Conservation (phyloP, 2,329 filamentous ascomycete species). For the Parastagonospora nodorum region DNA sequence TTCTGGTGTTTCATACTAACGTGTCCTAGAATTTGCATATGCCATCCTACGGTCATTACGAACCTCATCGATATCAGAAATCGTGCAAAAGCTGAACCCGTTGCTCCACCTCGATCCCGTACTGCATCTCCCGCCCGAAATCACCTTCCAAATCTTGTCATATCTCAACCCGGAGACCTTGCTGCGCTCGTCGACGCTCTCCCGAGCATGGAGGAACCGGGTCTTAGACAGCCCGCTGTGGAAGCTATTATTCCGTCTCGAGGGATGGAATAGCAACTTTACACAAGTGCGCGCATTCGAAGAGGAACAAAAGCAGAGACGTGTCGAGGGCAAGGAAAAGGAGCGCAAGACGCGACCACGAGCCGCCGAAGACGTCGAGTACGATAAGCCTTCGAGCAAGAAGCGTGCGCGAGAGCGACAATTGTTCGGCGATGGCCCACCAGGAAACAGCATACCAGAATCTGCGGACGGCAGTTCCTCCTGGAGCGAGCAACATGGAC, state of each 20-base stretch:
- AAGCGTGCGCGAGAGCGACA: constrained; percentile 56
- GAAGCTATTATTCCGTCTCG: constrained; percentile 79
- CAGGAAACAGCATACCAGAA: constrained; percentile 28
- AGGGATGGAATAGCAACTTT: constrained; percentile 80
- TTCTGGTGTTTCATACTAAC: background rate
- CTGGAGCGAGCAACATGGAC: constrained; percentile 56
- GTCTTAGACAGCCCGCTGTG: constrained; percentile 85
- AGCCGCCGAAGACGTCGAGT: constrained; percentile 53
- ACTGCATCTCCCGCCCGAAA: constrained; percentile 81
- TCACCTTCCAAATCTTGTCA: constrained; percentile 86
- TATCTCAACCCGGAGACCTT: constrained; percentile 83
- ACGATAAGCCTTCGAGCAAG: constrained; percentile 58
- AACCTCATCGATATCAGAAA: constrained; percentile 77
- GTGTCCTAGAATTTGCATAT: constrained; percentile 73
- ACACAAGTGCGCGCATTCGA: constrained; percentile 71
- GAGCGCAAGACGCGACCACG: constrained; percentile 54
- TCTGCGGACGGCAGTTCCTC: constrained; percentile 17
- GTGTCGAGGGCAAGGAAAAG: constrained; percentile 42
- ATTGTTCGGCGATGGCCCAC: constrained; percentile 45
- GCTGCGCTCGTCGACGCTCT: constrained; percentile 77
- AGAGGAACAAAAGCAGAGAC: constrained; percentile 53
- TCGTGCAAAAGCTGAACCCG: constrained; percentile 80
- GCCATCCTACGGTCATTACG: constrained; percentile 76
- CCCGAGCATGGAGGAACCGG: constrained; percentile 78
- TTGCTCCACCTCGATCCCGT: constrained; percentile 93